Evolutionary conservation across 306 rosid species (phyloP).

Genomic region (Datisca glomerata): DNA sequence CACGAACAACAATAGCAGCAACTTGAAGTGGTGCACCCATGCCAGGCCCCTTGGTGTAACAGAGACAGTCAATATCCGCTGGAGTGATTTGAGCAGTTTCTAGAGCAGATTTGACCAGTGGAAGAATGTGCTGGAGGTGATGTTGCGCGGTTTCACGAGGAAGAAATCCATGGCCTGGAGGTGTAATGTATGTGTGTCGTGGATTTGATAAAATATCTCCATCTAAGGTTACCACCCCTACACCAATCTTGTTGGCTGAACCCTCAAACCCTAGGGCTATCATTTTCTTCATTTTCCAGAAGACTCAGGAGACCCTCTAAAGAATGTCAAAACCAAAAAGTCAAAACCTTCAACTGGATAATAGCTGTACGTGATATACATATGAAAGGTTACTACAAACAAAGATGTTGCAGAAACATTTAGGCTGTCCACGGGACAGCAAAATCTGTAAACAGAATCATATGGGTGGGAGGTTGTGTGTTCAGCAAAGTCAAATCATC

Average conservation of each 20-base stretch:
- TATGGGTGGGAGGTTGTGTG: no score
- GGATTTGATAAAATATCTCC: conserved; percentile 85
- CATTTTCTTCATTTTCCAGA: conserved; percentile 70
- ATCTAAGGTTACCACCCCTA: conserved; percentile 69
- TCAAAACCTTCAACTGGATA: no score
- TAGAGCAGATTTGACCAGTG: conserved; percentile 59
- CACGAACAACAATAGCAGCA: conserved; percentile 65
- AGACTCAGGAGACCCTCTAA: no score
- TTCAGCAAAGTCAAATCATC: no score
- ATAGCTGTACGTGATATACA: no score
- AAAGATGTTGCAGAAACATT: no score
- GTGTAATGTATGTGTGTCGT: conserved; percentile 83
- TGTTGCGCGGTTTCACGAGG: conserved; percentile 95
- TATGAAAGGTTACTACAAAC: no score
- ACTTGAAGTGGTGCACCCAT: conserved; percentile 95
- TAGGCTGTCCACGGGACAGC: no score
- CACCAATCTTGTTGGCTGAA: conserved; percentile 90
- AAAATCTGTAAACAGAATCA: no score
- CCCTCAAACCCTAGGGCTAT: conserved; percentile 86
- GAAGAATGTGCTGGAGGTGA: conserved; percentile 71
- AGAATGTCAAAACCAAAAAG: no score
- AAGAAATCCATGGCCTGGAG: conserved; percentile 93
- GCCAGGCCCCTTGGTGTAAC: conserved; percentile 92
- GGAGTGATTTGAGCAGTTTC: conserved; percentile 48
- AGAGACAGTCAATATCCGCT: conserved; percentile 66